Conservation (phyloP, 2,329 filamentous ascomycete genomes). For the Colletotrichum lupini region DNA sequence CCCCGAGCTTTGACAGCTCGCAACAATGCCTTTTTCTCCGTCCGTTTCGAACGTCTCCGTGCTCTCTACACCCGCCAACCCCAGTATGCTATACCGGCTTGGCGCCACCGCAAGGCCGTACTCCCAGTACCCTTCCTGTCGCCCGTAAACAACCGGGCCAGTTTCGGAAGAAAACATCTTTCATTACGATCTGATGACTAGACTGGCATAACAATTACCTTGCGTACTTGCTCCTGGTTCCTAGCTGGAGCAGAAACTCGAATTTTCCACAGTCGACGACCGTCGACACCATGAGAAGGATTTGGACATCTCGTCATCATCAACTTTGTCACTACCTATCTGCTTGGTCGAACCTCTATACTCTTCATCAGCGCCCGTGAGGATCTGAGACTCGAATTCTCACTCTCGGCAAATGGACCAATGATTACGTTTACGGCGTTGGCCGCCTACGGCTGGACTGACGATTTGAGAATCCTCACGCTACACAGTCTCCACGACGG, state of each 20-base stretch:
- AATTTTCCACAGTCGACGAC: background rate
- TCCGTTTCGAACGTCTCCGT: slow-evolving; percentile 15
- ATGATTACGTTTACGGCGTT: slow-evolving; percentile 1
- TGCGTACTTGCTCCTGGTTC: background rate
- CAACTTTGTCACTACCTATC: too few relatives aligned
- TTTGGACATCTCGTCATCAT: background rate
- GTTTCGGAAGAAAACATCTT: background rate
- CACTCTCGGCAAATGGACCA: slow-evolving; percentile 1
- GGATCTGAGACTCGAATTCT: background rate
- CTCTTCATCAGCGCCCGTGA: background rate
- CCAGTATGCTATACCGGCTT: slow-evolving; percentile 14
- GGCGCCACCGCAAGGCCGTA: slow-evolving; percentile 12
- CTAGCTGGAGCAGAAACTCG: background rate
- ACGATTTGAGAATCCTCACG: background rate
- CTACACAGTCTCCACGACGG: slow-evolving; percentile 5
- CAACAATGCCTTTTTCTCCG: slow-evolving; percentile 21
- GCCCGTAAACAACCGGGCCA: background rate
- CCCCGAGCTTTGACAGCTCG: slow-evolving; percentile 18
- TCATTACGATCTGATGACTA: background rate
- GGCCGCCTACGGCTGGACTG: background rate
- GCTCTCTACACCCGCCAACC: background rate
- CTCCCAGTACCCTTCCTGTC: background rate
- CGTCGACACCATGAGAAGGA: too few relatives aligned
- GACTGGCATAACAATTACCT: background rate
- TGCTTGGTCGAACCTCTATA: background rate